Conservation (phyloP, 202 grass and related monocot species). For the Hordeum pubiflorum region DNA sequence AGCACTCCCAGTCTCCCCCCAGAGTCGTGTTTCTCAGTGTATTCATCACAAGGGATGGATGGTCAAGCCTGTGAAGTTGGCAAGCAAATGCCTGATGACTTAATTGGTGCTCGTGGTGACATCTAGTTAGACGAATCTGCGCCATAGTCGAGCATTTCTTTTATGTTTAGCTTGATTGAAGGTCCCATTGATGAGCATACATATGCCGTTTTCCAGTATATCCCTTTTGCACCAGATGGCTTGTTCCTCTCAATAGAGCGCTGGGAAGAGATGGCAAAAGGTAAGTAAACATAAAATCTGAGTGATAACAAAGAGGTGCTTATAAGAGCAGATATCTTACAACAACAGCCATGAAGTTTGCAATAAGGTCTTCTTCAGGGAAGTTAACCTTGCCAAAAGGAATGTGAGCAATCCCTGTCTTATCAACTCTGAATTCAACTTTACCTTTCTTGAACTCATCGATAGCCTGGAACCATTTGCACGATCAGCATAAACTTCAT, state of each 20-base stretch:
- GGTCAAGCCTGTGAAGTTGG: conserved; percentile 15
- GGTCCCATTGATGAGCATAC: conserved; percentile 96
- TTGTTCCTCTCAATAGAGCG: conserved; percentile 89
- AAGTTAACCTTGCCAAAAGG: conserved; percentile 88
- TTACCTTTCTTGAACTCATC: conserved; percentile 98
- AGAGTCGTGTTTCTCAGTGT: conserved; percentile 4
- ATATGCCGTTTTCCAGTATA: conserved; percentile 87
- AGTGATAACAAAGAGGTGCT: background rate
- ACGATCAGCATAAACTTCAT: conserved; percentile 26
- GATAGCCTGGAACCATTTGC: conserved; percentile 62
- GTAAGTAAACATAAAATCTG: conserved; percentile 3
- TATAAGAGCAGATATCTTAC: conserved; percentile 45
- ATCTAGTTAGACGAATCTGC: conserved; percentile 40
- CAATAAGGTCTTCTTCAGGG: conserved; percentile 75
- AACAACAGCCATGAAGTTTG: conserved; percentile 91
- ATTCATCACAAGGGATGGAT: conserved; percentile 22
- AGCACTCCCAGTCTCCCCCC: conserved; percentile 20
- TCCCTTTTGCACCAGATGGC: conserved; percentile 89
- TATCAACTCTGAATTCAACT: conserved; percentile 97
- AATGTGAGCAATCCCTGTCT: conserved; percentile 87
- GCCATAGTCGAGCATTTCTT: conserved; percentile 86
- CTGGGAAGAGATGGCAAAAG: conserved; percentile 38
- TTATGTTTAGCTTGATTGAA: conserved; percentile 85
- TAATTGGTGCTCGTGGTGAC: background rate
- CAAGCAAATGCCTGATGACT: conserved; percentile 23